Percentiles rank a stretch among this genome's conserved stretches.
Evolutionary conservation across 2,329 filamentous ascomycete genomes (phyloP).

Genomic region (Rhynchosporium secalis): DNA sequence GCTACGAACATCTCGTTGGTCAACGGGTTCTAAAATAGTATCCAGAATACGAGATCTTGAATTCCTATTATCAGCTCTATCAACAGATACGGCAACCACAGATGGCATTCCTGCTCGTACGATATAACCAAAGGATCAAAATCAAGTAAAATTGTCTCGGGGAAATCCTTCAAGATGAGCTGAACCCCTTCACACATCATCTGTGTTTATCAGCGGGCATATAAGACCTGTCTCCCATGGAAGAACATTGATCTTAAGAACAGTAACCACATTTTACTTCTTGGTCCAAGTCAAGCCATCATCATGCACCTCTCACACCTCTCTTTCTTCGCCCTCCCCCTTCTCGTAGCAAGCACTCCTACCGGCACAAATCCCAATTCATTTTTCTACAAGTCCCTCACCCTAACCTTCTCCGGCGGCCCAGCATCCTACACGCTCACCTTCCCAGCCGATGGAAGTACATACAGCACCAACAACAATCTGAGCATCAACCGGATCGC

Average conservation of each 20-base stretch:
- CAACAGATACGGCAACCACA: no score
- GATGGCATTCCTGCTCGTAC: not conserved
- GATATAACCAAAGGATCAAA: not conserved
- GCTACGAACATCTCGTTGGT: not conserved
- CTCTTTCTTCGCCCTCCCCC: not conserved
- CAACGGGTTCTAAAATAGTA: not conserved
- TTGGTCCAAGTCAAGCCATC: not conserved
- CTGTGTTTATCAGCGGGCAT: no score
- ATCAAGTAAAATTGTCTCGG: not conserved
- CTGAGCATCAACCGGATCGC: constrained; percentile 46
- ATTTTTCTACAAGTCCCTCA: constrained; percentile 33
- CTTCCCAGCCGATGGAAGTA: constrained; percentile 46
- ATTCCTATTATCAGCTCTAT: not conserved
- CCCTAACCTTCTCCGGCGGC: constrained; percentile 47
- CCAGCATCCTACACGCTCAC: constrained; percentile 45
- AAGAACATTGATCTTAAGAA: no score
- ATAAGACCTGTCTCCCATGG: no score
- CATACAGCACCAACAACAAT: constrained; percentile 43
- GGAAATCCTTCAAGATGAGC: no score
- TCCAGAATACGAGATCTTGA: not conserved
- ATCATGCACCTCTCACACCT: constrained; percentile 6
- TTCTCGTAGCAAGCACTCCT: not conserved
- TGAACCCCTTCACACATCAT: no score
- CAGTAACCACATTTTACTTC: no score
- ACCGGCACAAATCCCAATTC: not conserved